Percentiles rank a stretch among this genome's conserved stretches.
Conservation (phyloP, 2,329 filamentous ascomycete genomes). For the Verticillium isaacii region DNA sequence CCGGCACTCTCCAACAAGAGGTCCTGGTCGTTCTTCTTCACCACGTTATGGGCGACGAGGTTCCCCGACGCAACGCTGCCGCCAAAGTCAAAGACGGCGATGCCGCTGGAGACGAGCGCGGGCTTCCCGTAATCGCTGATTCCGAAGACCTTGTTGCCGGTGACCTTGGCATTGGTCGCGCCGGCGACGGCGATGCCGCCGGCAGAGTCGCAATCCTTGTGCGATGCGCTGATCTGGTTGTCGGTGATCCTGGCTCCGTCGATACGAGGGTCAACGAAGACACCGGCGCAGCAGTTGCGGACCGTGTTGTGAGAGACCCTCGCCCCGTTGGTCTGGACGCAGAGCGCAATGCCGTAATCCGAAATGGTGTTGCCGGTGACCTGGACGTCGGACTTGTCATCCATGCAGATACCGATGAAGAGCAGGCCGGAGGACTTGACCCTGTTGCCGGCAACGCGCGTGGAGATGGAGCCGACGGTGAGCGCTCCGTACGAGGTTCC, state of each 20-base stretch:
- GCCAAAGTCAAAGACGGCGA: conserved; percentile 19
- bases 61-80: conserved; percentile 18
- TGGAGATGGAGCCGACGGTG: conserved; percentile 27
- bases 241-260: conserved; percentile 20
- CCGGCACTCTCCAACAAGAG: conserved; percentile 14
- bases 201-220: conserved; percentile 8
- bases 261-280: conserved; percentile 26
- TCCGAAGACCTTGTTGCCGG: conserved; percentile 21
- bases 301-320: conserved; percentile 26
- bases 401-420: conserved; percentile 29
- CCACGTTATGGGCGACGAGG: conserved; percentile 19
- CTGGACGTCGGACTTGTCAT: conserved; percentile 22
- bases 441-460: conserved; percentile 20
- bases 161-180: conserved; percentile 19
- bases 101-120: conserved; percentile 9
- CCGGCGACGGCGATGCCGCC: conserved; percentile 23
- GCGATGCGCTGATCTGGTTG: conserved; percentile 20
- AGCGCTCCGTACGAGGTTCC: conserved; percentile 25
- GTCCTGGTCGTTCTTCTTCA: conserved; percentile 23
- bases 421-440: conserved; percentile 15
- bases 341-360: conserved; percentile 24
- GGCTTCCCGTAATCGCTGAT: conserved; percentile 13
- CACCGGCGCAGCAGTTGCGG: conserved; percentile 22
- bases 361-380: conserved; percentile 24
- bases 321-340: conserved; percentile 26